Percentiles rank a stretch among this genome's conserved stretches.
Evolutionary conservation across 169 alveolate genomes (phyloP).

Genomic region (Cryptosporidium meleagridis): DNA sequence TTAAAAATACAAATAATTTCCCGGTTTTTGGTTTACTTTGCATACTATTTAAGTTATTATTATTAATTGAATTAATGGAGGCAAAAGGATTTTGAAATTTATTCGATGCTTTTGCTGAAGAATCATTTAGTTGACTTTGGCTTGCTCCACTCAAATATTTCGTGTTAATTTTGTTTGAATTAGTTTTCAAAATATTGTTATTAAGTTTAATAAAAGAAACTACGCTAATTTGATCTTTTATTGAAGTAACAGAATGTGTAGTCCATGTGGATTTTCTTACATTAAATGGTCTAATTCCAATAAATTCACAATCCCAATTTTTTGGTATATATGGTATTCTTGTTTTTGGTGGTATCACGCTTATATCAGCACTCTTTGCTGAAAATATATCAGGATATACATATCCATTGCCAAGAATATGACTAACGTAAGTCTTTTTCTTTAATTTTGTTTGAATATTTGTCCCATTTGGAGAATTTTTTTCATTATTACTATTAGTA

Average conservation of each 20-base stretch:
- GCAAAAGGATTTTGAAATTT: slow-evolving; percentile 37
- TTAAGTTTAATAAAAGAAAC: slow-evolving; percentile 29
- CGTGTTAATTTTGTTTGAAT: neutral
- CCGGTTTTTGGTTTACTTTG: slow-evolving; percentile 26
- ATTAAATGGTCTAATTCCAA: slow-evolving; percentile 69
- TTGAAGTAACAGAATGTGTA: slow-evolving; percentile 62
- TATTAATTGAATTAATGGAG: neutral
- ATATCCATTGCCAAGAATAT: slow-evolving; percentile 20
- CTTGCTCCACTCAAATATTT: neutral
- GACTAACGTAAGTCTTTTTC: slow-evolving; percentile 36
- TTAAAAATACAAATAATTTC: slow-evolving; percentile 58
- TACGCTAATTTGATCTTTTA: slow-evolving; percentile 55
- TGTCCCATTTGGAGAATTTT: neutral
- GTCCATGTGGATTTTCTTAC: slow-evolving; percentile 71
- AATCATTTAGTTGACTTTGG: neutral
- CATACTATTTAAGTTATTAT: neutral
- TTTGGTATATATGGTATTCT: slow-evolving; percentile 70
- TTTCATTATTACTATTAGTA: neutral
- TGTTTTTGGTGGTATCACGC: slow-evolving; percentile 68
- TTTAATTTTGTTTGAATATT: neutral
- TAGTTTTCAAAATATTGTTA: neutral
- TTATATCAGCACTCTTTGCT: slow-evolving; percentile 74
- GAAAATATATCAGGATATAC: slow-evolving; percentile 57
- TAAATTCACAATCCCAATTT: slow-evolving; percentile 64
- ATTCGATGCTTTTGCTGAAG: neutral